Evolutionary conservation across 495 filamentous ascomycete genomes (phyloP), one percentile per base, ranked within the genome.

Genomic region (Penicillium mononematosum): DNA sequence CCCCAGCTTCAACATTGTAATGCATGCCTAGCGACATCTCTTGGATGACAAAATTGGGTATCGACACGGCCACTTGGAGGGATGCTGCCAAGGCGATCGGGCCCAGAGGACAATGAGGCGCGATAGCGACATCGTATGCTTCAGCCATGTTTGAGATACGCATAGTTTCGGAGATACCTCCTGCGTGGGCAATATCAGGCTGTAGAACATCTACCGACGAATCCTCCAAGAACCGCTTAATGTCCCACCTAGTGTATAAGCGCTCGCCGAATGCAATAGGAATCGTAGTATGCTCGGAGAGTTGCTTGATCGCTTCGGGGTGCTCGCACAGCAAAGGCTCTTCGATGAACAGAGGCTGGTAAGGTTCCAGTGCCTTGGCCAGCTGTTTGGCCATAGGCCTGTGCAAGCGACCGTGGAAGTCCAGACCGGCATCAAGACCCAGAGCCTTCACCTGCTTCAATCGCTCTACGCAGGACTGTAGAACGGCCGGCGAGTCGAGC

Each of bases 11-110:
- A 16, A 77, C 69, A 64, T 92, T 92, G 64, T 92, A 92, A 72
- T 92, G 89, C 61, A 92, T 92, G 1, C 88, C 89, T 46, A 90
- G 62, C 32, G 83, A 83, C 89, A 92, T 92, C 74, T 92, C 89
- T 66, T 91, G 89, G 49, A 92, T 92, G 20, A 81, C 84, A 70
- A 90, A 90, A 66, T 92, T 92, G 4, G 88, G 75, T 19, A 78
- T 84, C 5, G 75, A 72, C 17, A 87, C 70, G n/a, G 81, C 86
- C 29, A 92, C 77, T 62, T 91, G 88, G 46, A 91, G 73, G 46
- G 81, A 87, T 5, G 89, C 89, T 2, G 89, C 89, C 34, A 92
- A 70, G 1, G 89, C 87, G 55, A 92, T 87, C 0, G 89, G 89
- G 0, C 89, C 89, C 2, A 92, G 68, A 1, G 89, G 89, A 64